Percentiles rank a stretch among this genome's conserved stretches.
These are phyloP conservation scores for Fragosphaeria purpurea DNA, from an alignment of 2,329 filamentous ascomycete species.

Conservation along the genomic window DNA sequence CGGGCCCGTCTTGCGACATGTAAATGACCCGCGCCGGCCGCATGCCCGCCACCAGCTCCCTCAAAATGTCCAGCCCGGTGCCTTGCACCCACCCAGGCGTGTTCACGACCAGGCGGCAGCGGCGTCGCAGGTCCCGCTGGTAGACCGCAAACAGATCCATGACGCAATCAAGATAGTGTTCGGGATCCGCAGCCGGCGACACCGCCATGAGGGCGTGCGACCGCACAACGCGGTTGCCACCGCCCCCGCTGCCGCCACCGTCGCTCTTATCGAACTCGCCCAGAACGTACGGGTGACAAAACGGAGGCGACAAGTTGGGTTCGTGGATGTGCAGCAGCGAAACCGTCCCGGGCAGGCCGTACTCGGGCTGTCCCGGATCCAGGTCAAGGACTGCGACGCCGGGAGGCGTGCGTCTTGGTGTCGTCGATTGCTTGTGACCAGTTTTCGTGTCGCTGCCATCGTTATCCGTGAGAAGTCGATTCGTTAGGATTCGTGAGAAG, in stretches of 20 bases:
- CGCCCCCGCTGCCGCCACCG: constrained; percentile 17
- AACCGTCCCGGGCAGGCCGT: constrained; percentile 57
- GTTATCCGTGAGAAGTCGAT: constrained; percentile 50
- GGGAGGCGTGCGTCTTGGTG: constrained; percentile 16
- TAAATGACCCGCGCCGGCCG: constrained; percentile 55
- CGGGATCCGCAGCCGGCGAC: constrained; percentile 55
- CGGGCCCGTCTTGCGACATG: constrained; percentile 54
- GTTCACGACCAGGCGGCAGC: constrained; percentile 57
- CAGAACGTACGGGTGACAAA: constrained; percentile 42
- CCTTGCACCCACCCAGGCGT: constrained; percentile 66
- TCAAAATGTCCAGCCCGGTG: constrained; percentile 56
- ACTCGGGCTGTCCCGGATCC: constrained; percentile 70
- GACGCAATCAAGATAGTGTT: constrained; percentile 55
- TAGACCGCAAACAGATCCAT: constrained; percentile 54
- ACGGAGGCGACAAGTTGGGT: constrained; percentile 57
- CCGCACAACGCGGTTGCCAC: constrained; percentile 36
- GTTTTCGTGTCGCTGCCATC: constrained; percentile 1
- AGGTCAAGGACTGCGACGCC: constrained; percentile 57
- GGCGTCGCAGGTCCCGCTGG: constrained; percentile 29
- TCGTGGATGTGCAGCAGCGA: constrained; percentile 52
- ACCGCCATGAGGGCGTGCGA: constrained; percentile 58
- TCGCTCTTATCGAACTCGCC: constrained; percentile 9
- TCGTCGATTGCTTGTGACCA: constrained; percentile 5
- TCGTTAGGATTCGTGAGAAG: constrained; percentile 56
- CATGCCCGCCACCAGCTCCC: constrained; percentile 42